These are phyloP conservation scores for Eutypella sp. DNA, from an alignment of 2,329 filamentous ascomycete species.

Conservation along the genomic window DNA sequence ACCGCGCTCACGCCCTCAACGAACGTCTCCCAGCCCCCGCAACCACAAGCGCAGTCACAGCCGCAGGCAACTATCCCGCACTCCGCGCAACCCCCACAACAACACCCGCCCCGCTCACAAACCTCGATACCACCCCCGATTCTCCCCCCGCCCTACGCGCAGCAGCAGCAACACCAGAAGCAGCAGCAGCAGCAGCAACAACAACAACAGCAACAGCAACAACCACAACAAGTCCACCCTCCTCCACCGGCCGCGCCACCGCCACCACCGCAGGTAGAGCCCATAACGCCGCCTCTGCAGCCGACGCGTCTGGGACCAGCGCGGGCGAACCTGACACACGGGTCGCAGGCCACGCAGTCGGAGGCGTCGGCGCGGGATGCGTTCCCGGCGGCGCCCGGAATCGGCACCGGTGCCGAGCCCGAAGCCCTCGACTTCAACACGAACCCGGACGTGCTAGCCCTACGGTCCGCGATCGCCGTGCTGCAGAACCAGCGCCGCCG, in stretches of 20 bases:
- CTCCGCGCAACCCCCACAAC: not conserved
- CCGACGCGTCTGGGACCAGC: constrained; percentile 29
- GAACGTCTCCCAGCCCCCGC: too few species aligned
- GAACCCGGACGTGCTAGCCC: constrained; percentile 83
- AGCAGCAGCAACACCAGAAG: constrained; percentile 1
- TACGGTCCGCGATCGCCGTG: constrained; percentile 79
- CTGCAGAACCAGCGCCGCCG: constrained; percentile 81
- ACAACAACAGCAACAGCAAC: constrained; percentile 3
- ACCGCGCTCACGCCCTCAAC: too few species aligned
- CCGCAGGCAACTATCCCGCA: not conserved
- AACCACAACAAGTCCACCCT: constrained; percentile 9
- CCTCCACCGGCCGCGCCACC: too few species aligned
- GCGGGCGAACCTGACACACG: constrained; percentile 21
- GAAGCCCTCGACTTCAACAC: constrained; percentile 52
- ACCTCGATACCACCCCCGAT: not conserved
- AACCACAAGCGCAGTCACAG: not conserved
- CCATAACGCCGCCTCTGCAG: constrained; percentile 47
- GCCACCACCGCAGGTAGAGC: constrained; percentile 46
- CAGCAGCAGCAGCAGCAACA: constrained; percentile 4
- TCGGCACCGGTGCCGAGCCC: constrained; percentile 25
- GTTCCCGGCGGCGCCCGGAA: constrained; percentile 8
- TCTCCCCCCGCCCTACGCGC: not conserved
- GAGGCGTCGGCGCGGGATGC: constrained; percentile 9
- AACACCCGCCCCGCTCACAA: not conserved
- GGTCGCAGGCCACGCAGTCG: constrained; percentile 9